Conservation (phyloP, 345 rosid genomes). For the Salix dunnii region DNA sequence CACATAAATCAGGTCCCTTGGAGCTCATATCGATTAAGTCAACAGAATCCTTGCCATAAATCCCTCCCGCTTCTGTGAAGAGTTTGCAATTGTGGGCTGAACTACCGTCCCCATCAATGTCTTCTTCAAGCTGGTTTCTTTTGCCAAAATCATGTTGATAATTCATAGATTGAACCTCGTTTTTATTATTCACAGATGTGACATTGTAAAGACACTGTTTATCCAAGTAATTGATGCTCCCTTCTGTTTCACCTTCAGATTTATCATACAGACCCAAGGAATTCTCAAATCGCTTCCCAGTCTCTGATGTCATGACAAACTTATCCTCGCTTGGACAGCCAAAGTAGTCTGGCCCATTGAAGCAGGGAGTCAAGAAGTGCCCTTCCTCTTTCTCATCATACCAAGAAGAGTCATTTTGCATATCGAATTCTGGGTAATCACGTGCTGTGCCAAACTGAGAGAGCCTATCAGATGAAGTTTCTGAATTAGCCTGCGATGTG, state of each 20-base stretch:
- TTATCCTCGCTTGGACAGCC: slow-evolving; percentile 72
- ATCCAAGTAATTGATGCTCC: slow-evolving; percentile 44
- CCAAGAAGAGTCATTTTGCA: slow-evolving; percentile 59
- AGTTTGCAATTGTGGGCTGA: slow-evolving; percentile 22
- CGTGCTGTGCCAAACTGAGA: slow-evolving; percentile 92
- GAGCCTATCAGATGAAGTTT: slow-evolving; percentile 60
- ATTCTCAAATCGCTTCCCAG: slow-evolving; percentile 39
- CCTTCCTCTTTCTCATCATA: slow-evolving; percentile 64
- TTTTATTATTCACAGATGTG: slow-evolving; percentile 15
- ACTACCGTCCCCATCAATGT: slow-evolving; percentile 16
- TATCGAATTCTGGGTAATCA: slow-evolving; percentile 57
- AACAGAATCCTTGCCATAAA: slow-evolving; percentile 14
- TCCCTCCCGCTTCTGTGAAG: slow-evolving; percentile 13
- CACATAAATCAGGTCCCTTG: slow-evolving; percentile 23
- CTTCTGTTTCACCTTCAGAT: slow-evolving; percentile 40
- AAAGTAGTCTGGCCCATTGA: slow-evolving; percentile 52
- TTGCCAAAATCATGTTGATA: slow-evolving; percentile 29
- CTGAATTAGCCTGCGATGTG: slow-evolving; percentile 47
- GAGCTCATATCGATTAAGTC: slow-evolving; percentile 17
- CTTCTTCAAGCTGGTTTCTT: slow-evolving; percentile 12
- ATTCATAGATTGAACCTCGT: slow-evolving; percentile 17
- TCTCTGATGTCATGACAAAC: slow-evolving; percentile 50
- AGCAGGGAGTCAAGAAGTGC: slow-evolving; percentile 64
- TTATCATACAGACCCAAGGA: slow-evolving; percentile 29
- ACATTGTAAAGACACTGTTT: slow-evolving; percentile 45